Conservation (phyloP, 106 monocot genomes). For the Phalaenopsis aphrodite region DNA sequence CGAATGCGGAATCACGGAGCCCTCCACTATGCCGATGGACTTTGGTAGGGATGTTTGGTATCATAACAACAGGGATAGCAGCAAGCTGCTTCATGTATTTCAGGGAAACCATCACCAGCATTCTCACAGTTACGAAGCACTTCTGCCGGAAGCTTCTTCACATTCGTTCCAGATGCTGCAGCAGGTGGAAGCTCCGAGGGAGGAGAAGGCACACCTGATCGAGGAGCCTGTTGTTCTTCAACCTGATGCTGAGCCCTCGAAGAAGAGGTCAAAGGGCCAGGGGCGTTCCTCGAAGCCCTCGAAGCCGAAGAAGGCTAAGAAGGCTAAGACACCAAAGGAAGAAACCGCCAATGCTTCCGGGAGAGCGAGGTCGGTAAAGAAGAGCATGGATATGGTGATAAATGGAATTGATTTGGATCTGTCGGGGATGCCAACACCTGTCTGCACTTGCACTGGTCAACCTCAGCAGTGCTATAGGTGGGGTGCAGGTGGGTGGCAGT, state of each 20-base stretch:
- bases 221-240: slow-evolving; percentile 9
- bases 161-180: slow-evolving; percentile 47
- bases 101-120: slow-evolving; percentile 21
- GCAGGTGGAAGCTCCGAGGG: slow-evolving; percentile 15
- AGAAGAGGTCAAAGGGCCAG: slow-evolving; percentile 37
- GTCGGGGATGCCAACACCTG: slow-evolving; percentile 43
- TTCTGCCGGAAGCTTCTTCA: slow-evolving; percentile 7
- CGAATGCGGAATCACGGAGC: slow-evolving; percentile 21
- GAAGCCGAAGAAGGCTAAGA: slow-evolving; percentile 64
- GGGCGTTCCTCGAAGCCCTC: slow-evolving; percentile 27
- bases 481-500: slow-evolving; percentile 57
- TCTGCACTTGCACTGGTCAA: slow-evolving; percentile 41
- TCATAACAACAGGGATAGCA: slow-evolving; percentile 23
- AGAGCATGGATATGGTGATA: slow-evolving; percentile 35
- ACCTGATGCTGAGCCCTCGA: slow-evolving; percentile 20
- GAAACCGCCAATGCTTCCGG: slow-evolving; percentile 9
- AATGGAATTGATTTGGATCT: slow-evolving; percentile 54
- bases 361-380: slow-evolving; percentile 25
- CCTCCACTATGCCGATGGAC: slow-evolving; percentile 26
- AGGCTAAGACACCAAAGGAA: slow-evolving; percentile 20
- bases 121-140: slow-evolving; percentile 11
- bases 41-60: slow-evolving; percentile 35
- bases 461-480: slow-evolving; percentile 47
- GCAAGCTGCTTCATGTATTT: slow-evolving; percentile 37
- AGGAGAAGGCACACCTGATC: slow-evolving; percentile 10